Percentiles rank a stretch among this genome's conserved stretches.
Conservation (phyloP, 1,139 yeast genomes). For the Pichia sp. region DNA sequence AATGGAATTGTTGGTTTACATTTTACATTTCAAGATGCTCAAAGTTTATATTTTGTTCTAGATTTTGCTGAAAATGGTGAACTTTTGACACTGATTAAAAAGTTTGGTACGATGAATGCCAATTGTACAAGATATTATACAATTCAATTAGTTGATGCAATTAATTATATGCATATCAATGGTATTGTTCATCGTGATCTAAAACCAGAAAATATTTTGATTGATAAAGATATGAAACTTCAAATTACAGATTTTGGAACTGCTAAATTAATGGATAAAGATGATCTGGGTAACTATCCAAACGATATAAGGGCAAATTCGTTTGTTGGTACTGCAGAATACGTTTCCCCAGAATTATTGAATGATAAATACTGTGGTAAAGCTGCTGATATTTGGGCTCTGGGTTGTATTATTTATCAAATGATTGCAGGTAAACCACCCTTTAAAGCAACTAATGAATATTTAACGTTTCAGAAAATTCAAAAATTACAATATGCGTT, state of each 20-base stretch:
- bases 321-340: constrained; percentile 67
- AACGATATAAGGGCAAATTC: constrained; percentile 68
- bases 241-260: constrained; percentile 98
- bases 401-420: constrained; percentile 90
- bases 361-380: constrained; percentile 80
- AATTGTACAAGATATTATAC: constrained; percentile 43
- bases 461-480: constrained; percentile 88
- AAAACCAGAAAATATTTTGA: constrained; percentile 87
- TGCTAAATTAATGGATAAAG: constrained; percentile 64
- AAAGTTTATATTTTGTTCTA: constrained; percentile 62
- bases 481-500: constrained; percentile 77
- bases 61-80: constrained; percentile 83
- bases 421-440: constrained; percentile 95
- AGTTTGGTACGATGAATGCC: constrained; percentile 51
- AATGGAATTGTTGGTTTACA: constrained; percentile 65
- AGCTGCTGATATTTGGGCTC: constrained; percentile 92
- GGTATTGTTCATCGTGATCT: constrained; percentile 94
- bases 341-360: constrained; percentile 89
- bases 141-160: constrained; percentile 83
- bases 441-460: constrained; percentile 93
- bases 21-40: constrained; percentile 75
- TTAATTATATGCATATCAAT: constrained; percentile 68
- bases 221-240: constrained; percentile 73
- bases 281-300: constrained; percentile 45
- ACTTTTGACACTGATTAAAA: constrained; percentile 53